Percentiles rank a stretch among this genome's conserved stretches.
These are phyloP conservation scores for Gaeumannomyces sp. DNA, from an alignment of 2,329 filamentous ascomycete species.

Conservation along the genomic window DNA sequence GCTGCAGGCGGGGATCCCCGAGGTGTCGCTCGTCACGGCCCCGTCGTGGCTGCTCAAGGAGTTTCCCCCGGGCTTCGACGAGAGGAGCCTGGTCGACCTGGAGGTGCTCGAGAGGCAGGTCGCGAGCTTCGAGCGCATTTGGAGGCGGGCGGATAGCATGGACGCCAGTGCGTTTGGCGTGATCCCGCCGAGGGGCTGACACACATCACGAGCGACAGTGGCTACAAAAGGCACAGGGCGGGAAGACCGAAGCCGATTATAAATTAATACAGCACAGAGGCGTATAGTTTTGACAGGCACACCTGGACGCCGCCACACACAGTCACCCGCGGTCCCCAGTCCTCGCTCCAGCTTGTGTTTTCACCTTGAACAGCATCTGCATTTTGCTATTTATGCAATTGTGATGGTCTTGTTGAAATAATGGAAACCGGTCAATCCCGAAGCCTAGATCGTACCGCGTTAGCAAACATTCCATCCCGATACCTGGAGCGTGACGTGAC, in stretches of 20 bases:
- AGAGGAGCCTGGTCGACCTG: constrained; percentile 6
- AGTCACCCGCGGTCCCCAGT: too few relatives aligned
- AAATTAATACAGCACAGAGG: too few relatives aligned
- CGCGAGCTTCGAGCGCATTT: not conserved
- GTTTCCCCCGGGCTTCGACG: constrained; percentile 1
- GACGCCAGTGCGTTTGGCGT: not conserved
- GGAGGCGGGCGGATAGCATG: not conserved
- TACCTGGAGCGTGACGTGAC: too few relatives aligned
- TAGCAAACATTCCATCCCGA: too few relatives aligned
- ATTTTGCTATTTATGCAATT: not conserved
- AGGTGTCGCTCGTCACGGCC: constrained; percentile 5
- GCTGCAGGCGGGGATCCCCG: constrained; percentile 3
- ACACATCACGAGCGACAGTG: too few relatives aligned
- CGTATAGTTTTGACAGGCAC: too few relatives aligned
- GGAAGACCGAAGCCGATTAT: too few relatives aligned
- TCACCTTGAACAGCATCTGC: too few relatives aligned
- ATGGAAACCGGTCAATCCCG: not conserved
- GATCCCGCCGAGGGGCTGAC: too few relatives aligned
- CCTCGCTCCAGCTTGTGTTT: too few relatives aligned
- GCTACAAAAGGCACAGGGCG: too few relatives aligned
- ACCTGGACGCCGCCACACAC: too few relatives aligned
- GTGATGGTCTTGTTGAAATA: not conserved
- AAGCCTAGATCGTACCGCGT: not conserved
- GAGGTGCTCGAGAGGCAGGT: constrained; percentile 1
- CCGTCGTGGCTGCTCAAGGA: constrained; percentile 7